phyloP scores from a whole-genome alignment of 371 early-diverging fungal species.

The Smittium culicis region DNA sequence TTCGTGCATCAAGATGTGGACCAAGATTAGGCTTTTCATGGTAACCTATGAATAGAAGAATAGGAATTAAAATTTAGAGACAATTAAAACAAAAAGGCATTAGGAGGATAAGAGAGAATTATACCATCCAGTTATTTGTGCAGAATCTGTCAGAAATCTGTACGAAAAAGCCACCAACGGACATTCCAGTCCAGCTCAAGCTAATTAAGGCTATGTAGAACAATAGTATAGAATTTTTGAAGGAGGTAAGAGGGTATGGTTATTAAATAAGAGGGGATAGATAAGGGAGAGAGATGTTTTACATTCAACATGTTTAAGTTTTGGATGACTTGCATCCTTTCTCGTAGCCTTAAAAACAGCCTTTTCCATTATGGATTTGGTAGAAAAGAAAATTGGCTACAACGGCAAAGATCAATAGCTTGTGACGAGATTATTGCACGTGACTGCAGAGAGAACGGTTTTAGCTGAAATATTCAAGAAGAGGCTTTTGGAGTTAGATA shows the following conservation, averaged over 20 bases:
- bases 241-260: not conserved
- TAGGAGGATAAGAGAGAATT: constrained; percentile 1
- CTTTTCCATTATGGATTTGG: constrained; percentile 57
- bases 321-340: constrained; percentile 58
- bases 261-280: no score
- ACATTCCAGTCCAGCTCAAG: constrained; percentile 28
- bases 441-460: no score
- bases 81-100: constrained; percentile 15
- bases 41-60: constrained; percentile 42
- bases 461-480: no score
- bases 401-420: no score
- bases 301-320: constrained; percentile 76
- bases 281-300: constrained; percentile 18
- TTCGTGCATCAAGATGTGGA: constrained; percentile 72
- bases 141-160: constrained; percentile 41
- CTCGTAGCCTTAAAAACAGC: constrained; percentile 63
- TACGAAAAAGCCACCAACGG: constrained; percentile 45
- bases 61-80: constrained; percentile 13
- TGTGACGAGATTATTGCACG: no score
- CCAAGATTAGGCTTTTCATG: constrained; percentile 71
- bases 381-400: no score
- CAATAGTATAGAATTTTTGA: not conserved
- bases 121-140: constrained; percentile 72
- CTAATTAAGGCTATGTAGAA: constrained; percentile 25
- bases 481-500: no score